Evolutionary conservation across 2,329 filamentous ascomycete species (phyloP), one percentile per base, ranked within the genome.

Genomic region (Ilyonectria robusta): DNA sequence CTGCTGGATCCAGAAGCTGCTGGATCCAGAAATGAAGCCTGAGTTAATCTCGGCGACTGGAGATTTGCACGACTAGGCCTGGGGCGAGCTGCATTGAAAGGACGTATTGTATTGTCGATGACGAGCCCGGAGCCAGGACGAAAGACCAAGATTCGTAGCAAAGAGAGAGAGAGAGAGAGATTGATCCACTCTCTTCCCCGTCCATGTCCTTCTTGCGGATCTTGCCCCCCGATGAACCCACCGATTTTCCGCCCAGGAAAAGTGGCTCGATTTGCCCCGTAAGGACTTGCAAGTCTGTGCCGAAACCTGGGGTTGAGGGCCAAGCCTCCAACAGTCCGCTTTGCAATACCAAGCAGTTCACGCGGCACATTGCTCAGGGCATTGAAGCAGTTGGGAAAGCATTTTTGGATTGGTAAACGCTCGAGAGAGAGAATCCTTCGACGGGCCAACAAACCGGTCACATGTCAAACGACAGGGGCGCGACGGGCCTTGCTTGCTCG

Each of bases 251-350:
- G 37, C 23, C 33, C 15, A 48, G 42, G 19, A 65, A 65, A 65
- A 65, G 56, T 65, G 62, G 62, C 62, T 53, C 62, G 50, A 61
- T 61, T 65, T 55, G 35, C 62, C 57, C 62, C 51, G 57, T 53
- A 57, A 65, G 21, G 50, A 51, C 42, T 29, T 51, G 19, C 15
- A 44, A 56, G 56, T 44, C 50, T 56, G 62, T 65, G 50, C 44
- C 44, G 17, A 55, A 55, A 26, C 29, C 56, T 55, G 62, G 56
- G 56, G 50, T 60, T 47, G 31, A 31, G 2, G 40, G 37, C 40
- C 40, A 42, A 42, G 40, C 15, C 37, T 58, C 48, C 35, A 46
- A 35, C 26, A 54, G 58, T 35, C 6, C 26, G 33, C 17, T 5
- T n/a, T 10, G 48, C 37, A 46, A 60, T 50, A 31, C 58, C 37